These are phyloP conservation scores for Echinosophora koreensis DNA, from an alignment of 306 rosid species.

Conservation along the genomic window DNA sequence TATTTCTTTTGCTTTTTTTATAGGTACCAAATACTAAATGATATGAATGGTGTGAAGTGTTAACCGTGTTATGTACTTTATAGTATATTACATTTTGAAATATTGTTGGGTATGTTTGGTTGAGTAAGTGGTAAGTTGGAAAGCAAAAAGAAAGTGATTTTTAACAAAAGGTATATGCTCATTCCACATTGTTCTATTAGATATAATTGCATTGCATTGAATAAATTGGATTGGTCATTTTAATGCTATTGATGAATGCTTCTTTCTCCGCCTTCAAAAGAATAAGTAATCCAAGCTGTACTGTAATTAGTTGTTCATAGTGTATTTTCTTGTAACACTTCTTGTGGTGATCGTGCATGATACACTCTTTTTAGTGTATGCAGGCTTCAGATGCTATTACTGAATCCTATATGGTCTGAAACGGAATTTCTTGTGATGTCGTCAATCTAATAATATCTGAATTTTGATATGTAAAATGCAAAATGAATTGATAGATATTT, in stretches of 20 bases:
- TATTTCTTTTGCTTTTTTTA: not conserved
- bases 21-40: not conserved
- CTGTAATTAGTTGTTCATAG: not conserved
- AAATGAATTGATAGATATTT: not conserved
- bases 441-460: not conserved
- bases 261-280: not conserved
- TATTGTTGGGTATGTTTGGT: not conserved
- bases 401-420: not conserved
- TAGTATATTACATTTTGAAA: not conserved
- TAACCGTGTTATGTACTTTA: not conserved
- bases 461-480: not conserved
- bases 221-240: too few species aligned
- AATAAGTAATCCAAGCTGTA: not conserved
- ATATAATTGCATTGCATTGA: too few species aligned
- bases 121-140: not conserved
- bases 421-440: not conserved
- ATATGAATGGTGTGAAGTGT: too few species aligned
- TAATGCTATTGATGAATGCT: not conserved
- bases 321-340: not conserved
- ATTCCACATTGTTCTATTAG: not conserved
- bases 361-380: not conserved
- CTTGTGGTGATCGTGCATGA: not conserved
- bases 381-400: not conserved
- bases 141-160: not conserved
- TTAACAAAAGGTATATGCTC: not conserved